A percentile compares a stretch with the other conserved stretches of the same genome.
Conservation (phyloP, 106 monocot genomes). For the Dioscorea dumetorum region DNA sequence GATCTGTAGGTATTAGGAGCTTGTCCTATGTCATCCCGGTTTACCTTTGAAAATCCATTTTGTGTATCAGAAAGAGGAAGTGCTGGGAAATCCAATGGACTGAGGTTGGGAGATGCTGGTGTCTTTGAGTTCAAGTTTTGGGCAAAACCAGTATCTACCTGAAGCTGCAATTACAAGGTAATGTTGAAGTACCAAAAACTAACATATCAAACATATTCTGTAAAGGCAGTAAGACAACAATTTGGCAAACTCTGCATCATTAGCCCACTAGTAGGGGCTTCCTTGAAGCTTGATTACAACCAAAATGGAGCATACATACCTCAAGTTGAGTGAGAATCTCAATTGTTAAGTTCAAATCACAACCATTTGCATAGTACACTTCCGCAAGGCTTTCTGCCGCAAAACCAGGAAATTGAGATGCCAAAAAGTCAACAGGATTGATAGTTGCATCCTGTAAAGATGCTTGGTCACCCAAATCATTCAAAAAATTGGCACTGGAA, state of each 20-base stretch:
- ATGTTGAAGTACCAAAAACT: neutral
- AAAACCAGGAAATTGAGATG: slow-evolving; percentile 60
- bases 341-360: slow-evolving; percentile 57
- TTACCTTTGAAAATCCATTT: slow-evolving; percentile 29
- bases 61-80: slow-evolving; percentile 32
- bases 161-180: slow-evolving; percentile 37
- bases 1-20: slow-evolving; percentile 25
- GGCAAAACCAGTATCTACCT: slow-evolving; percentile 46
- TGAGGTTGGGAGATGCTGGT: slow-evolving; percentile 35
- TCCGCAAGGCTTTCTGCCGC: slow-evolving; percentile 55
- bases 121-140: slow-evolving; percentile 48
- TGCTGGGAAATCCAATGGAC: slow-evolving; percentile 43
- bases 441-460: slow-evolving; percentile 19
- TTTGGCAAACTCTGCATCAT: neutral
- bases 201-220: neutral
- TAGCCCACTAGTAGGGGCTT: neutral
- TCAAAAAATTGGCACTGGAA: slow-evolving; percentile 24
- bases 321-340: slow-evolving; percentile 66
- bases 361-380: slow-evolving; percentile 54
- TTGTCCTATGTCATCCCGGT: slow-evolving; percentile 25
- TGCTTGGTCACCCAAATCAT: slow-evolving; percentile 23
- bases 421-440: slow-evolving; percentile 49
- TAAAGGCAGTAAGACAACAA: neutral
- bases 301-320: slow-evolving; percentile 24
- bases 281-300: neutral